Evolutionary conservation across 768 basidiomycete species (phyloP).

Genomic region (Podaxis sp.): DNA sequence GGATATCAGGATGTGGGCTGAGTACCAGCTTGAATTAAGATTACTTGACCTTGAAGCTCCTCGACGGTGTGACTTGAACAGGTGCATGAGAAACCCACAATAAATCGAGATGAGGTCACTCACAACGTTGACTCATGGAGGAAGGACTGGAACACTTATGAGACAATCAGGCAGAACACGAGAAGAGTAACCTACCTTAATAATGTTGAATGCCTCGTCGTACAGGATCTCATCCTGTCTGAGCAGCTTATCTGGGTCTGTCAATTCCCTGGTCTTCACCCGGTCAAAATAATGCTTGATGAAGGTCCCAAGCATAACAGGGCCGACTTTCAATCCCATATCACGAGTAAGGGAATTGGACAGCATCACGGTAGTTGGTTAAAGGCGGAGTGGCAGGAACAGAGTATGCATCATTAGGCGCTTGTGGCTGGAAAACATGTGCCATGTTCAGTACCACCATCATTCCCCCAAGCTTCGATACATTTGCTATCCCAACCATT

Average conservation of each 20-base stretch:
- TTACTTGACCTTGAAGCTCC: conserved; percentile 56
- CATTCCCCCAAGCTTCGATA: too few relatives aligned
- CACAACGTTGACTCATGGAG: conserved; percentile 67
- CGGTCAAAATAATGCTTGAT: conserved; percentile 81
- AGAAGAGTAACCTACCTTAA: conserved; percentile 46
- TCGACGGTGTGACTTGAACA: conserved; percentile 72
- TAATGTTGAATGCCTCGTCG: conserved; percentile 72
- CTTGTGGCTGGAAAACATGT: too few relatives aligned
- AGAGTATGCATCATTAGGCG: too few relatives aligned
- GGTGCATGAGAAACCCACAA: neutral
- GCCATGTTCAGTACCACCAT: too few relatives aligned
- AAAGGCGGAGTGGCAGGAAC: too few relatives aligned
- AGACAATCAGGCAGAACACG: neutral
- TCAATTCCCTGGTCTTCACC: conserved; percentile 37
- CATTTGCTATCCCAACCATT: too few relatives aligned
- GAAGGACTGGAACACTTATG: conserved; percentile 50
- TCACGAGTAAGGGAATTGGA: conserved; percentile 57
- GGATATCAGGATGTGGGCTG: neutral
- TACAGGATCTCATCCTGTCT: conserved; percentile 76
- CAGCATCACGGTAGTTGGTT: conserved; percentile 17
- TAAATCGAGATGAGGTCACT: conserved; percentile 20
- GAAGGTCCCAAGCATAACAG: conserved; percentile 70
- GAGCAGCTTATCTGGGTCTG: conserved; percentile 41
- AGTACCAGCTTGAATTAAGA: neutral
- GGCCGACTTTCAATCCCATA: conserved; percentile 63